Evolutionary conservation across 116 monocot genomes (phyloP).

Genomic region (Thalassia testudinum): DNA sequence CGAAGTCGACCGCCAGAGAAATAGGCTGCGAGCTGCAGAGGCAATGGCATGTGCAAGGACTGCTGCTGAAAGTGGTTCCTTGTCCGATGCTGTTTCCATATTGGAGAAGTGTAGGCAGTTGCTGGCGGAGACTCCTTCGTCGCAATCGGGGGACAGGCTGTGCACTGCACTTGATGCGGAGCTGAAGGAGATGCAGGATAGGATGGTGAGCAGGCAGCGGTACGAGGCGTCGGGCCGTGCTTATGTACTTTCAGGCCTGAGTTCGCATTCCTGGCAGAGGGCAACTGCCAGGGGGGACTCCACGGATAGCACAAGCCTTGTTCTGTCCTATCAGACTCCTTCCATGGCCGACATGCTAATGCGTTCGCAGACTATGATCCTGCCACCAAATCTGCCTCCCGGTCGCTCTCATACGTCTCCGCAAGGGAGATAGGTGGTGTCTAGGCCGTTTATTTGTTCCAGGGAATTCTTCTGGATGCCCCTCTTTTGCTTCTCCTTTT

Average conservation of each 20-base stretch:
- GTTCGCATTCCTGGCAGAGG: slow-evolving; percentile 53
- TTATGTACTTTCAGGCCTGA: slow-evolving; percentile 47
- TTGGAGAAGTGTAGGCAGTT: slow-evolving; percentile 24
- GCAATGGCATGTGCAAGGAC: slow-evolving; percentile 40
- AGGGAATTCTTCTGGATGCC: too few relatives aligned
- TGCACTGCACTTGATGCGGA: slow-evolving; percentile 29
- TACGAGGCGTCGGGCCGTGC: slow-evolving; percentile 52
- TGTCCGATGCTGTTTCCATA: slow-evolving; percentile 28
- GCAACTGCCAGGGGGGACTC: slow-evolving; percentile 41
- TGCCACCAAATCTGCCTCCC: slow-evolving; percentile 6
- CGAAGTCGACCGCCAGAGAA: slow-evolving; percentile 52
- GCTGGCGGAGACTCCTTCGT: slow-evolving; percentile 20
- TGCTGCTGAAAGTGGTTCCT: slow-evolving; percentile 30
- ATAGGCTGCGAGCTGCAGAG: slow-evolving; percentile 32
- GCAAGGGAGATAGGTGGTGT: too few relatives aligned
- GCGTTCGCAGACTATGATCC: slow-evolving; percentile 23
- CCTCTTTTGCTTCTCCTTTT: too few relatives aligned
- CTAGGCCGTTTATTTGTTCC: too few relatives aligned
- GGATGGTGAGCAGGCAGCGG: slow-evolving; percentile 34
- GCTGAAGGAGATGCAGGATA: slow-evolving; percentile 51
- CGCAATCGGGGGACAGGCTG: slow-evolving; percentile 22
- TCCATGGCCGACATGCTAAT: slow-evolving; percentile 64
- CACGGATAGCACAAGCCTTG: slow-evolving; percentile 22
- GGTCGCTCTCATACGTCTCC: too few relatives aligned
- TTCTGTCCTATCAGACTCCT: slow-evolving; percentile 39